Base-by-base conservation (phyloP, 306 rosid genomes). In the Gynostemma pentaphyllum region DNA sequence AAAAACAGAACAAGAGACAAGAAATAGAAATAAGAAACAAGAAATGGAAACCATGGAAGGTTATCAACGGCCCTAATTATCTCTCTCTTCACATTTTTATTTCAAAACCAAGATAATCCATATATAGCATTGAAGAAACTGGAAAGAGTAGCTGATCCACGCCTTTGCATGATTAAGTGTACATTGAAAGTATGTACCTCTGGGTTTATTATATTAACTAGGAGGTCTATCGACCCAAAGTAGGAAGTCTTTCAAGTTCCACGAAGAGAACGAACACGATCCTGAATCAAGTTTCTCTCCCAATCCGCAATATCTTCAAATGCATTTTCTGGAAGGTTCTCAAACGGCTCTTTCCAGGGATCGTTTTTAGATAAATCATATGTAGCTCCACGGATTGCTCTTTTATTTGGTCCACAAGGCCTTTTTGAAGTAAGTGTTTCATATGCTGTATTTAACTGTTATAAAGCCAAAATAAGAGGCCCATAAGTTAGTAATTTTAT, bases 311-410 rank as follows among this genome's bases (percentile, higher is more conserved):
- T 57, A 44, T 71, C 88, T 76, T 79, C 88, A 51, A 91, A 88
- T 19, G 96, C 96, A 71, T 76, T 5, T 51, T 88, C 95, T 26
- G 98, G 82, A 69, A 91, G 98, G 69, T 37, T 80, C 81, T 88
- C 92, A 68, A 91, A 85, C 26, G 98, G 90, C 75, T 91, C 95
- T 79, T 91, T 88, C 92, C 89, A 82, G 10, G 79, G 88, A 70
- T 92, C 85, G 52, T 82, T 80, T 78, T 88, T 92, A 39, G 85
- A 83, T 68, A 88, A 76, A 82, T 83, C 90, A 40, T 92, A 84
- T 4, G 96, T 92, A 18, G 96, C 90, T 71, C 81, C 90, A 0
- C 81, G 87, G 29, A 92, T 88, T 8, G 96, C 96, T 65, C 39
- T 74, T 82, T 74, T 88, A 73, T 76, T 88, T 24, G 98, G 98